Evolutionary conservation across 345 rosid genomes (phyloP), one percentile per base, ranked within the genome.

Genomic region (Hibiscus mutabilis): DNA sequence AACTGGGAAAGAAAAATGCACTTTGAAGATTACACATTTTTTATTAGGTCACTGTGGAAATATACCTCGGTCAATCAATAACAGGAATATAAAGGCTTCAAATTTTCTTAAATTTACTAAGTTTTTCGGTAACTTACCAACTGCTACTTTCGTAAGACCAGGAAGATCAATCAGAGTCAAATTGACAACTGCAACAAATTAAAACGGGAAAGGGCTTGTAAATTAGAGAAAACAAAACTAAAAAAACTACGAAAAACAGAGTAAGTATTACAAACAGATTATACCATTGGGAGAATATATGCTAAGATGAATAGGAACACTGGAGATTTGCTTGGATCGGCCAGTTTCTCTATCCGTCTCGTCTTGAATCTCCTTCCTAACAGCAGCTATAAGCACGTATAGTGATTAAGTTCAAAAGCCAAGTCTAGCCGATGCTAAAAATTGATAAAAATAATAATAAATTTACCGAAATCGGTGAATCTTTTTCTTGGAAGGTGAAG

Each of bases 261-360:
- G 14, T 3, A 25, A 5, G 19, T 18, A 16, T 59, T 5, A 22
- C 66, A 44, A 14, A 15, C 57, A 40, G 18, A 46, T 12, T 74
- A 18, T 80, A 92, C 99, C 98, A 33, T 74, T 81, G 25, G 99
- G 99, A 69, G 99, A 96, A 80, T 84, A 92, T 52, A 96, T 96
- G 68, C 98, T 92, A 52, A 96, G 96, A 82, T 96, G 99, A 83
- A 96, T 96, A 58, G 99, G 99, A 69, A 92, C 96, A 62, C 90
- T 89, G 25, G 99, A 96, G 65, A 96, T 96, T 51, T 87, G 92
- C 66, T 91, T 96, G 73, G 85, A 44, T 8, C 91, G 89, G 14
- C 99, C 99, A 51, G 99, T 96, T 85, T 96, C 99, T 79, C 99
- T 68, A 82, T 96, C 99, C 56, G 99, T 96, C 86, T 96, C 99